phyloP scores from a whole-genome alignment of 2,329 filamentous ascomycete species.

The Arthroderma uncinatum region DNA sequence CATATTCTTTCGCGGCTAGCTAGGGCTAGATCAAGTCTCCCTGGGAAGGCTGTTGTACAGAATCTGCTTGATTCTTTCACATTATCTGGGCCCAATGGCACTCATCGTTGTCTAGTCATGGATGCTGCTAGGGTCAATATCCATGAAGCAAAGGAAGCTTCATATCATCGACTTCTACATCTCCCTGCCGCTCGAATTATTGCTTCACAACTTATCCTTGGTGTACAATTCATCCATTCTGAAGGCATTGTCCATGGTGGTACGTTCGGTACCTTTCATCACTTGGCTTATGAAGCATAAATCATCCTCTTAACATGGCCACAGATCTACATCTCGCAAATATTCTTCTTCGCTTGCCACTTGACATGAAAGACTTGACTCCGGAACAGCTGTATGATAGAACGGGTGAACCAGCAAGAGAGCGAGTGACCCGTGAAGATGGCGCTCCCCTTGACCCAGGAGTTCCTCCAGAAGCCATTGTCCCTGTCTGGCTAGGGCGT shows the following conservation, averaged over 20 bases:
- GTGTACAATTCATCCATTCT: constrained; percentile 19
- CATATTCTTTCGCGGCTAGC: constrained; percentile 13
- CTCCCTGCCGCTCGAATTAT: constrained; percentile 17
- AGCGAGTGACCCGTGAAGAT: constrained; percentile 18
- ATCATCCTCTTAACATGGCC: background rate
- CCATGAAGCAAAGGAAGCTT: constrained; percentile 15
- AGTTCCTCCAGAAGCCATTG: constrained; percentile 17
- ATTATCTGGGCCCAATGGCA: constrained; percentile 18
- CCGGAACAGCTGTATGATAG: constrained; percentile 16
- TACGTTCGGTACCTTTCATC: constrained; percentile 12
- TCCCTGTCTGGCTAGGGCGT: constrained; percentile 19
- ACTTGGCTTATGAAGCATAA: background rate
- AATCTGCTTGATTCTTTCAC: constrained; percentile 16
- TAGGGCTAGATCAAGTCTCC: constrained; percentile 3
- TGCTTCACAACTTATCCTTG: constrained; percentile 18
- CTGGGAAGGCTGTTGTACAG: constrained; percentile 14
- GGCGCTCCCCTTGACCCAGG: constrained; percentile 15
- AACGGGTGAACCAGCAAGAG: constrained; percentile 16
- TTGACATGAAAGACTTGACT: constrained; percentile 17
- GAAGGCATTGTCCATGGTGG: constrained; percentile 21
- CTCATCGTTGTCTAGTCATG: constrained; percentile 17
- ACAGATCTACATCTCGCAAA: constrained; percentile 21
- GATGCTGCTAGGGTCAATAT: constrained; percentile 16
- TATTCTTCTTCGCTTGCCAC: constrained; percentile 17
- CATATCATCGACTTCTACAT: constrained; percentile 14